Conservation (phyloP, 768 basidiomycete genomes). For the Tylopilus plumbeoviolaceoides region DNA sequence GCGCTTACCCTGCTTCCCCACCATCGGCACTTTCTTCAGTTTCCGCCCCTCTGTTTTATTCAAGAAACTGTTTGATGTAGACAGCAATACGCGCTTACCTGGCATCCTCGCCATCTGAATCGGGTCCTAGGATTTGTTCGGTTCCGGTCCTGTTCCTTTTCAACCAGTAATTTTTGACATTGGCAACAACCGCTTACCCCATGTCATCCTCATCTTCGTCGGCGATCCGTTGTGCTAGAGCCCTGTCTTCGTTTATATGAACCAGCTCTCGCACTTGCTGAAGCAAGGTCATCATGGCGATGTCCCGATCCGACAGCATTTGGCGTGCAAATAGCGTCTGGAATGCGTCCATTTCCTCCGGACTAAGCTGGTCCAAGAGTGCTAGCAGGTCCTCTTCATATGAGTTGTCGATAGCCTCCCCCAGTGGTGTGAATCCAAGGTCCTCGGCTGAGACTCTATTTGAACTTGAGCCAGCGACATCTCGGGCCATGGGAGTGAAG, state of each 20-base stretch:
- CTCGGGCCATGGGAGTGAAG: constrained; percentile 12
- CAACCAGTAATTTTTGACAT: not conserved
- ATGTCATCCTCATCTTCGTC: not conserved
- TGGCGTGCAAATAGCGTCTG: constrained; percentile 5
- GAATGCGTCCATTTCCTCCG: constrained; percentile 17
- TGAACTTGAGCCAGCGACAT: constrained; percentile 20
- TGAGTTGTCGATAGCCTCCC: constrained; percentile 11
- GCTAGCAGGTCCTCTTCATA: constrained; percentile 24
- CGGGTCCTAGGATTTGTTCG: not conserved
- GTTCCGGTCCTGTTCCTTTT: not conserved
- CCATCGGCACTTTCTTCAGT: not conserved
- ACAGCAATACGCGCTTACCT: not conserved
- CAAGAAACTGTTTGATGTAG: not conserved
- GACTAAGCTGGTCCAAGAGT: constrained; percentile 18
- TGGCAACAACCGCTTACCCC: not conserved
- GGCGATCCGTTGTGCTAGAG: constrained; percentile 21
- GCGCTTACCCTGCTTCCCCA: not conserved
- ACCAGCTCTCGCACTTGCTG: constrained; percentile 20
- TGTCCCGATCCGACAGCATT: constrained; percentile 18
- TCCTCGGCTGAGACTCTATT: not conserved
- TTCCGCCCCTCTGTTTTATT: not conserved
- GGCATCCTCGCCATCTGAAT: not conserved
- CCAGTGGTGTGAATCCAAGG: not conserved
- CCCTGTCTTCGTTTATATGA: constrained; percentile 18
- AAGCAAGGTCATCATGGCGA: constrained; percentile 23